Base-by-base conservation (phyloP, 805 yeast species). In the Ogataea angusta region DNA sequence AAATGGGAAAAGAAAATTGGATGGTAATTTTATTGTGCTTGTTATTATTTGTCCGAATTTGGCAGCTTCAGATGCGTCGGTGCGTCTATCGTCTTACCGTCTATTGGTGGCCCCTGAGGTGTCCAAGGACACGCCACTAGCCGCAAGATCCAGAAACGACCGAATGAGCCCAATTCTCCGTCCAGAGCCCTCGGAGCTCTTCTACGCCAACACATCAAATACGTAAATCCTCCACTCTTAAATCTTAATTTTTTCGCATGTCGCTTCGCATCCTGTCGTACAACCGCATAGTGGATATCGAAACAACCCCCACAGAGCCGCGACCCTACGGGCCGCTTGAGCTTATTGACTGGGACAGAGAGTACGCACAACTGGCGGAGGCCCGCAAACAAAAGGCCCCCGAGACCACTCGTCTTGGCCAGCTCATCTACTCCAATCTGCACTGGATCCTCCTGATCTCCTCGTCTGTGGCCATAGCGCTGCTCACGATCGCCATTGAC, bases 261-360 rank as follows among this genome's bases (percentile, higher is more conserved):
- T 31, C 41, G 19, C 17, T 32, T 10, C 31, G 31, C 13, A 17
- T 29, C 17, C 19, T 29, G 19, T 29, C 31, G 12, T 29, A 29
- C 19, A 15, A 29, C 21, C 31, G 21, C 12, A 16, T 17, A 4
- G 19, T 10, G 6, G 21, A 29, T 16, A 16, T 16, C 4, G 31
- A 29, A 16, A 15, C 17, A 13, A 14, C 33, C 6, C 29, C 27
- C 5, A 15, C 42, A 7, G 28, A 12, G 6, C 24, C 38, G 22
- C 43, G 54, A 52, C 36, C 42, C 41, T 73, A 74, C 47, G 67
- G 62, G 21, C 57, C 70, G 46, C 60, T 64, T 34, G 64, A 73
- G 14, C 68, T 68, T 36, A 74, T 77, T 15, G 80, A 76, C 46
- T 77, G 83, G 83, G 61, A 66, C 30, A 62, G 60, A 30, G 81